A percentile compares a stretch with the other conserved stretches of the same genome.
Conservation (phyloP, 1,284 basidiomycete genomes). For the Kalmanozyma brasiliensis region DNA sequence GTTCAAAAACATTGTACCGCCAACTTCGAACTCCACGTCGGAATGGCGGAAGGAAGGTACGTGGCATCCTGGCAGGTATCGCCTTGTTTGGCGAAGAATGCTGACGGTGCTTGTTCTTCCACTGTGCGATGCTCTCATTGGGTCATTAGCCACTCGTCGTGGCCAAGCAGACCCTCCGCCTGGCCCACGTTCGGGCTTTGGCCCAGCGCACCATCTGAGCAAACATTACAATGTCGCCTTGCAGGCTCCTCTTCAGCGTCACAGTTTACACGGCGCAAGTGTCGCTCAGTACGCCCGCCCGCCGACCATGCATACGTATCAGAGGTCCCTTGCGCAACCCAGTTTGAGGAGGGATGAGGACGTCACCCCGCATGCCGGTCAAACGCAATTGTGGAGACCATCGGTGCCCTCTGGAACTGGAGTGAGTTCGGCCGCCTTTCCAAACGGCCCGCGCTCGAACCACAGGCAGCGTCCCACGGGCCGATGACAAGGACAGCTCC, state of each 20-base stretch:
- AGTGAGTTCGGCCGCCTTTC: background rate
- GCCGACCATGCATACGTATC: background rate
- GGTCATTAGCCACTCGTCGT: background rate
- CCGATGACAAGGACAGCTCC: too few species aligned
- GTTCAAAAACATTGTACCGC: conserved; percentile 15
- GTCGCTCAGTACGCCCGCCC: conserved; percentile 2
- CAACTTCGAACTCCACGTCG: background rate
- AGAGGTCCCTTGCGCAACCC: conserved; percentile 1
- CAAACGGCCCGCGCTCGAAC: too few species aligned
- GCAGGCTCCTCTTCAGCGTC: conserved; percentile 4
- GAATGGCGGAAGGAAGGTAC: conserved; percentile 9
- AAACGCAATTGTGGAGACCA: background rate
- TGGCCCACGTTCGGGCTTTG: background rate
- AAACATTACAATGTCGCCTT: background rate
- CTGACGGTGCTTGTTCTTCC: too few species aligned
- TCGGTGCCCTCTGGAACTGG: background rate
- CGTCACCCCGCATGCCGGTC: background rate
- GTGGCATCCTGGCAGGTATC: background rate
- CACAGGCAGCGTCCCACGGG: background rate
- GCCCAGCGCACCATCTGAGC: background rate
- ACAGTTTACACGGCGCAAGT: conserved; percentile 2
- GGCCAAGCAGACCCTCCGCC: background rate
- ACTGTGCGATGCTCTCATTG: background rate
- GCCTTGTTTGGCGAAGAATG: too few species aligned
- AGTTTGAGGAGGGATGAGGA: conserved; percentile 5